Evolutionary conservation across 1,284 basidiomycete species (phyloP), one percentile per base, ranked within the genome.

Genomic region (Moesziomyces antarcticus): DNA sequence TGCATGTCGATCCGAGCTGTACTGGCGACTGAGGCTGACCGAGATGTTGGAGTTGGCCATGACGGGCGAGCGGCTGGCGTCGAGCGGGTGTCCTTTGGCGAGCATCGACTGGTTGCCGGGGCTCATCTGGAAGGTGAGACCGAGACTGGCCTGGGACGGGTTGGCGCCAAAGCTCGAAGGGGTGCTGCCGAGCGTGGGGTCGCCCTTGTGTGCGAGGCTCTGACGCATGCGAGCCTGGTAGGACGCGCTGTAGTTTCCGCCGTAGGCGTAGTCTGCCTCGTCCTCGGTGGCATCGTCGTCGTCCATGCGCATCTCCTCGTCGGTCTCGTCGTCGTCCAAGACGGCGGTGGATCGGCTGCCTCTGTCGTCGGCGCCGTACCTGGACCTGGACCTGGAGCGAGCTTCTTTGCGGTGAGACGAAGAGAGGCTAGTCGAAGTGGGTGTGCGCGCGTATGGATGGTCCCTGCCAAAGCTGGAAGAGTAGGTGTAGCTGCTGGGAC

Each of bases 291-390:
- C 77, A 41, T 78, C 73, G 37, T 77, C 79, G 25, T 79, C 78
- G 44, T 67, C 75, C 55, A 78, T 68, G 27, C 65, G 65, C 72
- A 80, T 73, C 59, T 83, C 81, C 24, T 83, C 82, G 56, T 82
- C 81, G 10, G 81, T 82, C 64, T 78, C 81, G 50, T 83, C 82
- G 49, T 82, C 82, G 41, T 82, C 81, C 9, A 56, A 61, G 21
- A 41, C 45, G 14, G 53, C 49, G 21, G 43, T 44, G 3, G 53
- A 56, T 49, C 61, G 50, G n/a, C 48, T 44, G 5, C 24, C 44
- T 3, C 40, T 35, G 1, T 59, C 66, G 11, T 69, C 62, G 22
- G 47, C 46, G 44, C 58, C 58, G 40, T 70, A 55, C 18, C 66
- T 48, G 20, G 62, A 50, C 30, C 66, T 64, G 7, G 67, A 70